Evolutionary conservation across 768 basidiomycete genomes (phyloP), one percentile per base, ranked within the genome.

Genomic region (Trametes punicea): DNA sequence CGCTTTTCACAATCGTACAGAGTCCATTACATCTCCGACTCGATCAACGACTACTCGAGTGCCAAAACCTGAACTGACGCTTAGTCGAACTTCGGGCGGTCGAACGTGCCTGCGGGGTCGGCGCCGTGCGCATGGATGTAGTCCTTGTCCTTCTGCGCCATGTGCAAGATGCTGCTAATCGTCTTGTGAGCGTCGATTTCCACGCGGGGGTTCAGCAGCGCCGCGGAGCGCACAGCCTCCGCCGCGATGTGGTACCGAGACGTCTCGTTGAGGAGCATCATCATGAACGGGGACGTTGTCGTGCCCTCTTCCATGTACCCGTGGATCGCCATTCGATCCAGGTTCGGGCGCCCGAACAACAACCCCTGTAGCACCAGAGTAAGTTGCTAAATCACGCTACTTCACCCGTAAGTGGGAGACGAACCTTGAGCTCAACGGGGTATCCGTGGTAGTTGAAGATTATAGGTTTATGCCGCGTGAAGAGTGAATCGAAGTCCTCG

Each of bases 381-480:
- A 29, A 36, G 18, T 27, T n/a, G 15, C 21, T 2, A 27, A 23
- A n/a, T n/a, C n/a, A n/a, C 9, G 6, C 8, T 20, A 7, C 16
- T 15, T 42, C 9, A 11, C 15, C 20, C 15, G 26, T 25, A 7
- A 27, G 26, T 4, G 3, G 21, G 9, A 18, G 13, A 44, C 56
- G 9, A 16, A 62, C 86, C 63, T 81, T 79, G 48, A 91, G 71
- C 67, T 90, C 86, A 50, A 85, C 79, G 0, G 88, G 83, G 65
- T 85, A 92, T 6, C 88, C 86, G 69, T 93, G 91, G 72, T 88
- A 93, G 72, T 92, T 92, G 74, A 93, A 81, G 65, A 90, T 80
- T 36, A 94, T 73, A 1, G 81, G 79, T 61, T 75, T 80, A 65
- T 90, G 82, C 21, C 70, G 67, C 6, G 90, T 91, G 72, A 95